These are phyloP conservation scores for Lasiosphaeria hispida DNA, from an alignment of 495 filamentous ascomycete genomes.

Conservation along the genomic window DNA sequence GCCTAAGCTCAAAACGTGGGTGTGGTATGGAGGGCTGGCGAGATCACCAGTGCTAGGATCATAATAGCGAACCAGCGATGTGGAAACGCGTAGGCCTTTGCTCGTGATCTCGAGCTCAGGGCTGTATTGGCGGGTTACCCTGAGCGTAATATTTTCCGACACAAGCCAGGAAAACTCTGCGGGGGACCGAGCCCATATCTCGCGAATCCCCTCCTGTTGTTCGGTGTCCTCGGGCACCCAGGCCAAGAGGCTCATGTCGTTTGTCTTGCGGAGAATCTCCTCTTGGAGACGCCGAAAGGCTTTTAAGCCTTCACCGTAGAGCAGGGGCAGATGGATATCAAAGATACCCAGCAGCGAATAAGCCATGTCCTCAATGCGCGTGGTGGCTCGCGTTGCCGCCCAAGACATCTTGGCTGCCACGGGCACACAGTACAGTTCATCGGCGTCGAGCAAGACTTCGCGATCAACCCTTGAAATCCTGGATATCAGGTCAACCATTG, in stretches of 20 bases:
- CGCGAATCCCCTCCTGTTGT: background rate
- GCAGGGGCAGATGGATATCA: conserved; percentile 25
- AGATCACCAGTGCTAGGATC: too few species aligned
- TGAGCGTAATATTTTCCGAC: background rate
- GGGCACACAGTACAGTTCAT: background rate
- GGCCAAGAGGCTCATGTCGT: conserved; percentile 32
- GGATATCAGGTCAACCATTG: background rate
- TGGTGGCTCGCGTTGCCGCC: conserved; percentile 14
- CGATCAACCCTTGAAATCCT: conserved; percentile 11
- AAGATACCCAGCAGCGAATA: conserved; percentile 26
- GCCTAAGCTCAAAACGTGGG: conserved; percentile 1
- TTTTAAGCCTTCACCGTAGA: conserved; percentile 23
- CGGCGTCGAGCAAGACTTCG: background rate
- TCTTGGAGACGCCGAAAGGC: conserved; percentile 26
- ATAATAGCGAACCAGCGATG: background rate
- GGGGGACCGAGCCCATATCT: conserved; percentile 1
- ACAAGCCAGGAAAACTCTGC: conserved; percentile 1
- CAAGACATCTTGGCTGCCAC: conserved; percentile 20
- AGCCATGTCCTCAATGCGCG: conserved; percentile 15
- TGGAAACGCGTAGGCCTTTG: conserved; percentile 2
- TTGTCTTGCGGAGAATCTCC: conserved; percentile 23
- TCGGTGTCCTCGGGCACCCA: conserved; percentile 14
- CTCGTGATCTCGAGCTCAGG: conserved; percentile 3
- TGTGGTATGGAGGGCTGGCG: conserved; percentile 1
- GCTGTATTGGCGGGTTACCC: background rate